These are phyloP conservation scores for Salvia rosmarinus DNA, from an alignment of 257 asterid species.

Conservation along the genomic window DNA sequence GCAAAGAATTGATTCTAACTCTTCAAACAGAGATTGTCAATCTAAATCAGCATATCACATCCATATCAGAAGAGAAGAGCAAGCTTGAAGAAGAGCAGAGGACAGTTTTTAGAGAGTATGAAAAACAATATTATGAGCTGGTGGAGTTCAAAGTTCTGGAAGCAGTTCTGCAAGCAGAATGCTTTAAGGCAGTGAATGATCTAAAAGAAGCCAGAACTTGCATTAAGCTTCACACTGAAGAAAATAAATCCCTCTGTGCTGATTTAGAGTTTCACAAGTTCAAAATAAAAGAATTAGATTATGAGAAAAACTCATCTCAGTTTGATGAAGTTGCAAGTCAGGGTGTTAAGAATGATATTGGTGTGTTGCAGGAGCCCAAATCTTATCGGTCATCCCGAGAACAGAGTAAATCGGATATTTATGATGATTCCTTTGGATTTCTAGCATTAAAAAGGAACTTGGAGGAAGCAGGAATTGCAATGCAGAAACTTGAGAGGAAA, in stretches of 20 bases:
- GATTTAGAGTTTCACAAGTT: conserved; percentile 54
- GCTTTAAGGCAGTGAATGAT: conserved; percentile 51
- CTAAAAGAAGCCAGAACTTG: conserved; percentile 56
- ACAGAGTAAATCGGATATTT: conserved; percentile 38
- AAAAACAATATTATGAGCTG: conserved; percentile 57
- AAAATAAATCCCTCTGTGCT: conserved; percentile 55
- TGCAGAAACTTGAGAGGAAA: conserved; percentile 74
- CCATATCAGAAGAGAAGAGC: conserved; percentile 55
- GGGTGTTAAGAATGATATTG: conserved; percentile 37
- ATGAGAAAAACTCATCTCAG: conserved; percentile 38
- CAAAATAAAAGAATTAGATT: conserved; percentile 45
- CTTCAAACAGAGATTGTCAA: conserved; percentile 64
- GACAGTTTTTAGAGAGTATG: conserved; percentile 46
- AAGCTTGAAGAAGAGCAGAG: conserved; percentile 61
- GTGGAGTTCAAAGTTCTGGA: conserved; percentile 43
- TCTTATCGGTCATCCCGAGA: conserved; percentile 39
- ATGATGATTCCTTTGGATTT: conserved; percentile 49
- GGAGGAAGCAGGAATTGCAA: conserved; percentile 54
- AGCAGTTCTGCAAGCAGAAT: conserved; percentile 57
- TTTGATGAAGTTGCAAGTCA: conserved; percentile 43
- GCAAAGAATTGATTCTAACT: conserved; percentile 49
- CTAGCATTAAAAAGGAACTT: conserved; percentile 54
- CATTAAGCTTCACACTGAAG: conserved; percentile 56
- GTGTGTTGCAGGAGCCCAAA: conserved; percentile 32
- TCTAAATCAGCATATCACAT: conserved; percentile 41